Base-by-base conservation (phyloP, 140 eudicot species). In the Cichorium intybus region DNA sequence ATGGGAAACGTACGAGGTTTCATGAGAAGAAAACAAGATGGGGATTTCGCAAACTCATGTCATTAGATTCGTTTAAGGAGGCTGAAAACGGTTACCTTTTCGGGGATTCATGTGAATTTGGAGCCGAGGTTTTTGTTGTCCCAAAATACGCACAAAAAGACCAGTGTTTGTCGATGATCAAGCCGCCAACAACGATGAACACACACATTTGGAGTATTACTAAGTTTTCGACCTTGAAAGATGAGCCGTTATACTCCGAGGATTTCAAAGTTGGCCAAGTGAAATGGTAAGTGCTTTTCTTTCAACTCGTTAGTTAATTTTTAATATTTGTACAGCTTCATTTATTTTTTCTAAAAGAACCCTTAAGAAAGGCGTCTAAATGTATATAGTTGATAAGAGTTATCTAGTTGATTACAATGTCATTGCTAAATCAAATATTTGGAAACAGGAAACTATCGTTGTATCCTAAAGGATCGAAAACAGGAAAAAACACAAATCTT, bases 81-180 rank as follows among this genome's bases (percentile, higher is more conserved):
- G 43, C 66, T 1, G 69, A 66, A 53, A 80, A 71, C 51, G 85
- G 82, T 7, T 80, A 71, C 67, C 79, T 80, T 46, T 33, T 60
- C 1, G 73, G 66, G 14, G 82, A 80, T 60, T 80, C 81, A 0
- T 75, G 80, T 75, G 75, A 68, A 43, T 75, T 75, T 52, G 80
- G 80, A 54, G 80, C 75, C 5, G 76, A 75, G 75, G 80, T 75
- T 39, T 75, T 75, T 43, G 76, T 75, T 29, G 65, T 69, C 47
- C 80, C 71, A 22, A 68, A 68, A 28, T 68, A 68, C n/a, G 41
- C 76, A 17, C 71, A 68, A 29, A 68, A 54, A 31, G 76, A 68
- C 46, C 66, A 75, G 3, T 69, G 67, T 46, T 34, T 75, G 27
- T 75, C 80, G 7, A 60, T 75, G 71, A 54, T 75, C 47, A 69